Percentiles rank a stretch among this genome's conserved stretches.
Conservation (phyloP, 2,329 filamentous ascomycete species). For the Cryphonectria radicalis region DNA sequence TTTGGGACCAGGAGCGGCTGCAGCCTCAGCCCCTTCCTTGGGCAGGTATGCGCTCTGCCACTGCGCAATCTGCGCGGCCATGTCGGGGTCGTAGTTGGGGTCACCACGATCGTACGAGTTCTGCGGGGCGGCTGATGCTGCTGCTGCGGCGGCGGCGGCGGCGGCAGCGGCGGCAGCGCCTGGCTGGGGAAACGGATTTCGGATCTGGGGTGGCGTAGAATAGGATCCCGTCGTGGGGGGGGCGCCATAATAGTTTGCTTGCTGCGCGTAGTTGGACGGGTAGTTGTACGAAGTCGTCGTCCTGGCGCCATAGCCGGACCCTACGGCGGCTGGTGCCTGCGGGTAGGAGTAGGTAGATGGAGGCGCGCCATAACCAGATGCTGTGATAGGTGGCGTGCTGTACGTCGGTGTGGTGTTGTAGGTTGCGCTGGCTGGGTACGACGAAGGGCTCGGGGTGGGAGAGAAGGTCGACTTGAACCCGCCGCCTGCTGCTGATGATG, state of each 20-base stretch:
- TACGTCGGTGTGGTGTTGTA: slow-evolving; percentile 44
- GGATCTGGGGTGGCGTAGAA: slow-evolving; percentile 67
- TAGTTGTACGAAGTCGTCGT: slow-evolving; percentile 30
- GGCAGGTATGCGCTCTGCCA: slow-evolving; percentile 89
- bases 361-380: slow-evolving; percentile 49
- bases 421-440: slow-evolving; percentile 34
- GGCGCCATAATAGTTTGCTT: slow-evolving; percentile 47
- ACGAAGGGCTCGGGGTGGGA: slow-evolving; percentile 42
- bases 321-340: slow-evolving; percentile 41
- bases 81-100: slow-evolving; percentile 71
- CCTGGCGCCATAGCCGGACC: slow-evolving; percentile 37
- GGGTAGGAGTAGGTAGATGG: slow-evolving; percentile 36
- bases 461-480: slow-evolving; percentile 59
- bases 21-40: slow-evolving; percentile 54
- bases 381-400: slow-evolving; percentile 40
- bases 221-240: slow-evolving; percentile 41
- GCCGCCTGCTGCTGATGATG: slow-evolving; percentile 48
- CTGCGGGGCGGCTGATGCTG: slow-evolving; percentile 39
- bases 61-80: slow-evolving; percentile 89
- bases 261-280: slow-evolving; percentile 40
- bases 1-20: slow-evolving; percentile 32
- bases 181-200: slow-evolving; percentile 79
- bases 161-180: slow-evolving; percentile 43
- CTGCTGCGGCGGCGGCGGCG: slow-evolving; percentile 36
- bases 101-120: slow-evolving; percentile 34